Percentiles rank a stretch among this genome's conserved stretches.
phyloP scores from a whole-genome alignment of 2,329 filamentous ascomycete species.

The Sclerotinia sclerotiorum region DNA sequence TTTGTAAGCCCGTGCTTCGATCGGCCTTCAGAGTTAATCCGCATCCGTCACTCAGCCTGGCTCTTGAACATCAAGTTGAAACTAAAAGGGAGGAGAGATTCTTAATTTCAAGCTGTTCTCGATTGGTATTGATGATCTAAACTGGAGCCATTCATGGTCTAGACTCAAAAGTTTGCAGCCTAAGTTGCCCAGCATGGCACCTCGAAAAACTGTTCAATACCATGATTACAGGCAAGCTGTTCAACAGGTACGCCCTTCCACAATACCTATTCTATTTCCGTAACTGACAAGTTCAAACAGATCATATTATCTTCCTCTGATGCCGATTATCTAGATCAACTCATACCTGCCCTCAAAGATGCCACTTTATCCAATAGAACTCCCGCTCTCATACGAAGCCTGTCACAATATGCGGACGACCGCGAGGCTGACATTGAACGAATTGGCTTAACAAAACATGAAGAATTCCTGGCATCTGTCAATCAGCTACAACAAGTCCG shows the following conservation, averaged over 20 bases:
- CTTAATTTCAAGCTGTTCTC: neutral
- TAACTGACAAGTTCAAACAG: conserved; percentile 47
- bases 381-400: conserved; percentile 70
- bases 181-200: conserved; percentile 26
- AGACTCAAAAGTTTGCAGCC: neutral
- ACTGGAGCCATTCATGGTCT: neutral
- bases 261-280: neutral
- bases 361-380: conserved; percentile 74
- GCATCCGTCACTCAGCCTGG: conserved; percentile 5
- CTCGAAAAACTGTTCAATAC: conserved; percentile 37
- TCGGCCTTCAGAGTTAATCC: neutral
- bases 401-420: conserved; percentile 79
- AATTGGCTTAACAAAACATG: conserved; percentile 93
- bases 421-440: conserved; percentile 89
- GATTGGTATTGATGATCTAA: neutral
- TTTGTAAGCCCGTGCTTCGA: conserved; percentile 1
- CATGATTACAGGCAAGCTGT: conserved; percentile 40
- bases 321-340: conserved; percentile 89
- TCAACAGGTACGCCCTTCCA: conserved; percentile 34
- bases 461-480: conserved; percentile 92
- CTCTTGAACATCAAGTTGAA: conserved; percentile 1
- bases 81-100: neutral
- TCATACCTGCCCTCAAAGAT: conserved; percentile 93
- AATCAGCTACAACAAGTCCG: conserved; percentile 91
- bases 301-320: conserved; percentile 92